Evolutionary conservation across 768 basidiomycete genomes (phyloP), one percentile per base, ranked within the genome.

Genomic region (Termitomyces sp.): DNA sequence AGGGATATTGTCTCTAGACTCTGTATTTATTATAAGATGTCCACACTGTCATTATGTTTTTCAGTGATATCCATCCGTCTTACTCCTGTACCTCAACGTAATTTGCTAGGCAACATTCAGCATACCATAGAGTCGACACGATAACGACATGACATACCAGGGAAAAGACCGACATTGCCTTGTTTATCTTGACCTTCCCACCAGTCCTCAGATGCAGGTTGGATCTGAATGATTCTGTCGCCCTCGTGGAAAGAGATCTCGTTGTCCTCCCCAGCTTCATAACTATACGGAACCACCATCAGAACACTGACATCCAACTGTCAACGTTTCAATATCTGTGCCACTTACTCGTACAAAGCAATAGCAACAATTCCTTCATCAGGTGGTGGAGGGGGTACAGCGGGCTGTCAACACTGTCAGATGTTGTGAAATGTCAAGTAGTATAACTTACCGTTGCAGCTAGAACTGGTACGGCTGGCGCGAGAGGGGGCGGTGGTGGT

Each of bases 251-350:
- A 93, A 3, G 86, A 80, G 29, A 97, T 73, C 66, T 97, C 95
- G 66, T 98, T 97, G 62, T 94, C 93, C 67, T 97, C 95, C 0
- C 84, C 84, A 0, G 95, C 92, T 10, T 93, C 91, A 65, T 95
- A 96, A 61, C 91, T 95, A 48, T 7, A 53, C 12, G 21, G 40
- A 1, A 49, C 23, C 8, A 23, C 50, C 43, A 45, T 61, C 9
- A 56, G 29, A 46, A 43, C 43, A 51, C 52, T 25, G 45, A 31
- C 1, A 34, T 23, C 14, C 1, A 44, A 5, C 34, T 45, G 34
- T 43, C 41, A 27, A 21, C 42, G 48, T 32, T n/a, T n/a, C n/a
- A n/a, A n/a, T n/a, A n/a, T n/a, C n/a, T 16, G 35, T 37, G 37
- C 37, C 31, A 75, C 86, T 63, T 65, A 92, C 89, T 85, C 87